A percentile compares a stretch with the other conserved stretches of the same genome.
These are phyloP conservation scores for Penicillium oxalicum DNA, from an alignment of 2,329 filamentous ascomycete species.

Conservation along the genomic window DNA sequence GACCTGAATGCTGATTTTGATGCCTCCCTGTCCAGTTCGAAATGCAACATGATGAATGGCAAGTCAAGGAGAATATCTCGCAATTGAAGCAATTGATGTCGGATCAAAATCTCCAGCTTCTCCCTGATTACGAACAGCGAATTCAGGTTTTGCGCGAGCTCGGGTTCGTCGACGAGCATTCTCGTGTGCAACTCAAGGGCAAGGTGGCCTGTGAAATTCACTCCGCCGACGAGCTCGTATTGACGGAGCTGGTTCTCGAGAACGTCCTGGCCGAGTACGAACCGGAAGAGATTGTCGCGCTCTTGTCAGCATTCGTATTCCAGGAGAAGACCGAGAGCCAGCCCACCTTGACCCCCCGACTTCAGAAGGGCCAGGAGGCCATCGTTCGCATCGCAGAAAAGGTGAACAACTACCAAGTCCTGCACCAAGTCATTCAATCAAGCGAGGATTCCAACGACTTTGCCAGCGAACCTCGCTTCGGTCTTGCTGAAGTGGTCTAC, in stretches of 20 bases:
- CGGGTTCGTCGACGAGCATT: constrained; percentile 80
- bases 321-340: constrained; percentile 87
- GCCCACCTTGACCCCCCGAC: constrained; percentile 72
- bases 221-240: constrained; percentile 89
- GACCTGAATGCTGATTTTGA: background rate
- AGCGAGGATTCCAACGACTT: constrained; percentile 91
- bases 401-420: constrained; percentile 81
- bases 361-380: constrained; percentile 75
- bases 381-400: constrained; percentile 89
- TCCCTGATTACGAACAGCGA: constrained; percentile 94
- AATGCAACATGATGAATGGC: constrained; percentile 95
- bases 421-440: constrained; percentile 86
- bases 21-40: constrained; percentile 58
- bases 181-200: constrained; percentile 89
- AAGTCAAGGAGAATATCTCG: constrained; percentile 88
- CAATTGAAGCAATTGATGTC: constrained; percentile 84
- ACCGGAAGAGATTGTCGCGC: constrained; percentile 89
- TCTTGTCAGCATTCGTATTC: constrained; percentile 93
- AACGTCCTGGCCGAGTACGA: constrained; percentile 95
- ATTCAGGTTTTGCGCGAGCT: constrained; percentile 88
- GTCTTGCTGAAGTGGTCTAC: constrained; percentile 94
- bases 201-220: constrained; percentile 98
- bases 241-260: constrained; percentile 93
- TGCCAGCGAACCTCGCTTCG: constrained; percentile 77
- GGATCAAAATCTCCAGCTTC: constrained; percentile 88